Evolutionary conservation across 2,329 filamentous ascomycete genomes (phyloP).

Genomic region (Penicillium sp.): DNA sequence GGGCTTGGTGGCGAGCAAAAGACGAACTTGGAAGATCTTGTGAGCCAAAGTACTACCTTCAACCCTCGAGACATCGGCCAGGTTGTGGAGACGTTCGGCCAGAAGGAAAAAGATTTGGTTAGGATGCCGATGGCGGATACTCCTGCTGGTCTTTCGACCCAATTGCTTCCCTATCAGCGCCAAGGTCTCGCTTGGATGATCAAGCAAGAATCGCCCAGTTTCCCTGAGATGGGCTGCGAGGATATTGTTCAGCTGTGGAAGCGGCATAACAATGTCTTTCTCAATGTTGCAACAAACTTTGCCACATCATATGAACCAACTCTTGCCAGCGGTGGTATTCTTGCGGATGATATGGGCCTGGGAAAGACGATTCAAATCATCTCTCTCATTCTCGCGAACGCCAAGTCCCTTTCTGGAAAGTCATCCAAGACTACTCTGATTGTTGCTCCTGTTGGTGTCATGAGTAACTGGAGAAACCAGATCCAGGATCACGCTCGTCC

Average conservation of each 20-base stretch:
- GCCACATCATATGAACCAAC: slow-evolving; percentile 59
- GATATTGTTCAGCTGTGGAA: slow-evolving; percentile 80
- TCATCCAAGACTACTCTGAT: slow-evolving; percentile 70
- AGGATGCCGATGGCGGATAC: slow-evolving; percentile 73
- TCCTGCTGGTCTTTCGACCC: slow-evolving; percentile 64
- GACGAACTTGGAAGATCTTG: slow-evolving; percentile 63
- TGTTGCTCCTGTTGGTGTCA: slow-evolving; percentile 78
- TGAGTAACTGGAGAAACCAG: slow-evolving; percentile 88
- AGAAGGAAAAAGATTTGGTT: slow-evolving; percentile 69
- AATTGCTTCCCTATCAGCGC: slow-evolving; percentile 75
- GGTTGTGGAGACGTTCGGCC: slow-evolving; percentile 69
- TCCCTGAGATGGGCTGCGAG: slow-evolving; percentile 61
- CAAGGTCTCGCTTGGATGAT: slow-evolving; percentile 82
- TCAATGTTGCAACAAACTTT: slow-evolving; percentile 73
- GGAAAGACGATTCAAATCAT: slow-evolving; percentile 89
- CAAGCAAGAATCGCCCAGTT: slow-evolving; percentile 69
- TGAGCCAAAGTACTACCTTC: slow-evolving; percentile 67
- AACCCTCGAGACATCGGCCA: slow-evolving; percentile 66
- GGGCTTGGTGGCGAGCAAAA: slow-evolving; percentile 21
- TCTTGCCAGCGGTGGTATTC: slow-evolving; percentile 77
- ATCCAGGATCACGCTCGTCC: slow-evolving; percentile 70
- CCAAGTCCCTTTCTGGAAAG: slow-evolving; percentile 44
- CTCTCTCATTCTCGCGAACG: slow-evolving; percentile 69
- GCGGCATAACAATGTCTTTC: slow-evolving; percentile 54
- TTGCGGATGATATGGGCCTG: slow-evolving; percentile 91